A percentile compares a stretch with the other conserved stretches of the same genome.
Conservation (phyloP, 2,329 filamentous ascomycete genomes). For the Ascochyta lentis region DNA sequence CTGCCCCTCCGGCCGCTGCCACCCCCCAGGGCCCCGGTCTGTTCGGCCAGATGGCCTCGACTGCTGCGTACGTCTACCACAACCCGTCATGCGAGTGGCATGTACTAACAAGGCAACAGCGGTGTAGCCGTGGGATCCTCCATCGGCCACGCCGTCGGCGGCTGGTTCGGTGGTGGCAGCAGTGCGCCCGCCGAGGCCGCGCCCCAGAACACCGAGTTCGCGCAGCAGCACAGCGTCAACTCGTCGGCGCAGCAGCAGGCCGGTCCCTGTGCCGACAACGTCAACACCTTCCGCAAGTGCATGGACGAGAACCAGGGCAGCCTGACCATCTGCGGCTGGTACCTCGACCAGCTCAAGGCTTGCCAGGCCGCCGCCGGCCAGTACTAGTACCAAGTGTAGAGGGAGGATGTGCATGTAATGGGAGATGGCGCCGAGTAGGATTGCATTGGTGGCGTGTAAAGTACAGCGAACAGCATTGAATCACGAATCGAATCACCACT, state of each 20-base stretch:
- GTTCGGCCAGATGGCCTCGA: slow-evolving; percentile 96
- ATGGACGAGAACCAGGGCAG: slow-evolving; percentile 95
- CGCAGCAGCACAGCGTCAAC: slow-evolving; percentile 30
- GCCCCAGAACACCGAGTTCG: slow-evolving; percentile 45
- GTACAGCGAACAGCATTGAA: not conserved
- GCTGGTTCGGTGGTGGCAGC: slow-evolving; percentile 80
- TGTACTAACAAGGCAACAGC: slow-evolving; percentile 57
- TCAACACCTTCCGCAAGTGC: slow-evolving; percentile 89
- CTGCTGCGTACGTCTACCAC: slow-evolving; percentile 80
- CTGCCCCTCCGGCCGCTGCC: slow-evolving; percentile 54
- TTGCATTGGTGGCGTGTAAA: not conserved
- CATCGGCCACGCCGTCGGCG: slow-evolving; percentile 92
- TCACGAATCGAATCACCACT: too few relatives aligned
- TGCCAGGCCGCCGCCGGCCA: slow-evolving; percentile 57
- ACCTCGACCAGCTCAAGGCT: slow-evolving; percentile 85
- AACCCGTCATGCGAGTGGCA: not conserved
- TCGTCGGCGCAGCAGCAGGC: slow-evolving; percentile 49
- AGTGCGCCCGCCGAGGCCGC: slow-evolving; percentile 59
- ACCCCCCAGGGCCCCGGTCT: slow-evolving; percentile 76
- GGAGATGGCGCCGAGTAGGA: too few relatives aligned
- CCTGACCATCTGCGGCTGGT: slow-evolving; percentile 97
- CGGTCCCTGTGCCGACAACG: slow-evolving; percentile 73
- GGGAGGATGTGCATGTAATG: slow-evolving; percentile 3
- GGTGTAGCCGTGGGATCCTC: slow-evolving; percentile 96
- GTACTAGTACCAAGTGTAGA: slow-evolving; percentile 48